A percentile compares a stretch with the other conserved stretches of the same genome.
Evolutionary conservation across 345 rosid genomes (phyloP).

Genomic region (Aegle marmelos): DNA sequence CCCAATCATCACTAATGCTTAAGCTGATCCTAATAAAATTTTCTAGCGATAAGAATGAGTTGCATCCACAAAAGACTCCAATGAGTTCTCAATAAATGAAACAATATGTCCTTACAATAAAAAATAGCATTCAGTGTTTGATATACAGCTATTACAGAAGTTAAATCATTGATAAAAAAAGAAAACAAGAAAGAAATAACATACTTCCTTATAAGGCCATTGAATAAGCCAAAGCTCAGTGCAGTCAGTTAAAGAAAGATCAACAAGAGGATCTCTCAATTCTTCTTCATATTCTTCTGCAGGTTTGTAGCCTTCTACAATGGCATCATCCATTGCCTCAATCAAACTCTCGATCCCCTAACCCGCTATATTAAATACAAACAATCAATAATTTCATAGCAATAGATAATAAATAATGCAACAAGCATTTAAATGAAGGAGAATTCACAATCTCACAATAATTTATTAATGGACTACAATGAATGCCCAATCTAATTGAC

Average conservation of each 20-base stretch:
- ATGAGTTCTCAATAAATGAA: neutral
- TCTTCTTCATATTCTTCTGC: constrained; percentile 41
- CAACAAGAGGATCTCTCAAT: constrained; percentile 34
- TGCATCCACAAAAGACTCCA: neutral
- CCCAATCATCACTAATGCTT: neutral
- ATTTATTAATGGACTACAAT: too few relatives aligned
- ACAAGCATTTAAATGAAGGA: neutral
- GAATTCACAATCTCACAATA: too few relatives aligned
- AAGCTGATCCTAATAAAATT: too few relatives aligned
- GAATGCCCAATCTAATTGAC: too few relatives aligned
- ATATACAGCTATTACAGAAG: neutral
- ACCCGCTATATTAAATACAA: neutral
- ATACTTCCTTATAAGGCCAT: constrained; percentile 62
- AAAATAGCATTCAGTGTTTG: neutral
- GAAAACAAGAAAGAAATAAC: neutral
- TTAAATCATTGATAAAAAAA: neutral
- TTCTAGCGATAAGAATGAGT: neutral
- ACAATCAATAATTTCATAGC: neutral
- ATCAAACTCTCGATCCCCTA: neutral
- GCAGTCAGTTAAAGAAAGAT: constrained; percentile 30
- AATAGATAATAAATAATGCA: neutral
- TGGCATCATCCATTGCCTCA: constrained; percentile 22
- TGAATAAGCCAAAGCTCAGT: constrained; percentile 85
- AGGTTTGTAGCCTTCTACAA: constrained; percentile 34
- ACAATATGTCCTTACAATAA: neutral